phyloP scores from a whole-genome alignment of 2,329 filamentous ascomycete species.

The Neofusicoccum kwambonambiense region DNA sequence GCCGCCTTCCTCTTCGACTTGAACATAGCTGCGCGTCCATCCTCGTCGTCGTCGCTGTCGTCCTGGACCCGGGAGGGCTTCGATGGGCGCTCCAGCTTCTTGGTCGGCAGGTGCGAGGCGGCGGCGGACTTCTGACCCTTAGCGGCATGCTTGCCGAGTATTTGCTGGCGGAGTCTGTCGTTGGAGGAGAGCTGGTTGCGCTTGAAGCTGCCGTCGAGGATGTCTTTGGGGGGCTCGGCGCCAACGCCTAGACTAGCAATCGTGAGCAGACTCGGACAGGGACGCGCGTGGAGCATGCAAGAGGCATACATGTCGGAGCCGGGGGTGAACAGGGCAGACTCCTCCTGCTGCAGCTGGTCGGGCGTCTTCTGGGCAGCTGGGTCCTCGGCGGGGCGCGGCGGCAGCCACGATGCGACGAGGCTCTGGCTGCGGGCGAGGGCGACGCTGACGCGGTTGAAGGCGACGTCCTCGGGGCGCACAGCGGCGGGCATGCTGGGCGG shows the following conservation, averaged over 20 bases:
- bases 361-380: constrained; percentile 40
- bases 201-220: constrained; percentile 38
- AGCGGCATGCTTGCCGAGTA: constrained; percentile 45
- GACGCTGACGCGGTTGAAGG: constrained; percentile 56
- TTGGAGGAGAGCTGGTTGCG: constrained; percentile 39
- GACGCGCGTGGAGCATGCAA: not conserved
- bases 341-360: constrained; percentile 50
- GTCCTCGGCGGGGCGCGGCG: constrained; percentile 44
- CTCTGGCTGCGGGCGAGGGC: constrained; percentile 54
- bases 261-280: not conserved
- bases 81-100: constrained; percentile 18
- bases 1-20: constrained; percentile 30
- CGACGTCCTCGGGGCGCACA: constrained; percentile 48
- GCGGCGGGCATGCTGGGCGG: constrained; percentile 28
- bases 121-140: constrained; percentile 27
- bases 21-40: constrained; percentile 35
- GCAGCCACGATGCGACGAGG: constrained; percentile 57
- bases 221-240: constrained; percentile 34
- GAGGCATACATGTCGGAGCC: constrained; percentile 54
- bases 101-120: constrained; percentile 16
- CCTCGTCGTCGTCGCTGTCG: constrained; percentile 41
- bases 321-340: constrained; percentile 54
- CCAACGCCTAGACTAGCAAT: constrained; percentile 40
- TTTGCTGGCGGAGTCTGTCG: constrained; percentile 41
- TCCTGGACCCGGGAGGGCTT: constrained; percentile 21